phyloP scores from a whole-genome alignment of 1,139 yeast genomes.

The Sugiyamaella japonica region DNA sequence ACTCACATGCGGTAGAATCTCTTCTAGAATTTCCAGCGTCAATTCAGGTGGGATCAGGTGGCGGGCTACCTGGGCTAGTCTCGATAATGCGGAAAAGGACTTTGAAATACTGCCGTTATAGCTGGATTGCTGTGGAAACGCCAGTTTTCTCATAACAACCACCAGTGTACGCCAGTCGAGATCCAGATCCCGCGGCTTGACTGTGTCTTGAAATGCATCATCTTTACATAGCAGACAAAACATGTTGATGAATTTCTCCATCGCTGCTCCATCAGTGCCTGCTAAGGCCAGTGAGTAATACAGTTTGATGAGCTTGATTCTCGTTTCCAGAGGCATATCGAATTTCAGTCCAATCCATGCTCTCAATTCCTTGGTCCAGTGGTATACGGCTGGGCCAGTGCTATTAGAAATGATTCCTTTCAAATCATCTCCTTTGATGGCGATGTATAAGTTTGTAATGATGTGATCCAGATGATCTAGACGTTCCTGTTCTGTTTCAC shows the following conservation, averaged over 20 bases:
- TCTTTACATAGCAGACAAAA: conserved; percentile 53
- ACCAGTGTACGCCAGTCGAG: conserved; percentile 35
- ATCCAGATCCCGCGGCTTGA: conserved; percentile 28
- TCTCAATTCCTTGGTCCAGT: conserved; percentile 86
- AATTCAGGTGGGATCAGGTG: conserved; percentile 44
- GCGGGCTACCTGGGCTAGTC: conserved; percentile 52
- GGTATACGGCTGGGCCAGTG: conserved; percentile 70
- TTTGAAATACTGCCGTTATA: conserved; percentile 36
- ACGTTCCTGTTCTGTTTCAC: conserved; percentile 69
- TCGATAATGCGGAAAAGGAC: conserved; percentile 47
- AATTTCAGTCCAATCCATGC: conserved; percentile 81
- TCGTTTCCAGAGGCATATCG: conserved; percentile 68
- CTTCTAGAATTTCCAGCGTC: conserved; percentile 45
- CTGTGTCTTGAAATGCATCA: conserved; percentile 29
- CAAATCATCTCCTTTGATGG: conserved; percentile 72
- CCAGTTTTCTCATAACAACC: conserved; percentile 29
- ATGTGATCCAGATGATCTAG: conserved; percentile 78
- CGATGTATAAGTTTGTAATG: conserved; percentile 73
- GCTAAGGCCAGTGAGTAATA: conserved; percentile 73
- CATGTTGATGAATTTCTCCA: conserved; percentile 63
- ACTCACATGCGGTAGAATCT: conserved; percentile 47
- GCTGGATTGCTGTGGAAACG: conserved; percentile 29
- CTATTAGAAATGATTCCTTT: conserved; percentile 66
- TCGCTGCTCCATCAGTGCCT: conserved; percentile 69
- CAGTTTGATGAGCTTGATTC: conserved; percentile 64